These are phyloP conservation scores for Oidium heveae DNA, from an alignment of 2,329 filamentous ascomycete genomes.

Conservation along the genomic window DNA sequence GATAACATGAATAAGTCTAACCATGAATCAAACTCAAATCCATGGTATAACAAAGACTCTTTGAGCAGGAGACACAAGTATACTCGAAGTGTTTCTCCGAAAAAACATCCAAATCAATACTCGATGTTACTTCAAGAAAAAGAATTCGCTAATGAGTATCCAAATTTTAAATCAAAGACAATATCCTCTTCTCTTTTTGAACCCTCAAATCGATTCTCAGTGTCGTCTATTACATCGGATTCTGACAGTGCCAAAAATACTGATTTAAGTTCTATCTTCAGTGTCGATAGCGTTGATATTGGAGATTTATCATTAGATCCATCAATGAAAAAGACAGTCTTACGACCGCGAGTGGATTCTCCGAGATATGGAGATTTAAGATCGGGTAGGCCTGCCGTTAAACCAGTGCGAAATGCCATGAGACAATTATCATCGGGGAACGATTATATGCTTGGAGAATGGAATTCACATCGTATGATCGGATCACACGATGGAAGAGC, in stretches of 20 bases:
- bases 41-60: conserved; percentile 13
- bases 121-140: conserved; percentile 17
- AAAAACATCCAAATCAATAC: conserved; percentile 6
- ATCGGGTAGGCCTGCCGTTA: conserved; percentile 25
- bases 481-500: conserved; percentile 40
- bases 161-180: conserved; percentile 28
- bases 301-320: neutral
- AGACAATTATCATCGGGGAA: conserved; percentile 34
- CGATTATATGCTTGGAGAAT: conserved; percentile 17
- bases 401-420: conserved; percentile 17
- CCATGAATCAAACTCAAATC: neutral
- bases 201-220: neutral
- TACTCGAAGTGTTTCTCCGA: conserved; percentile 10
- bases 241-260: neutral
- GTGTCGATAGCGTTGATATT: conserved; percentile 20
- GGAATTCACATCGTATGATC: neutral
- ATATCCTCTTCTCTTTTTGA: conserved; percentile 2
- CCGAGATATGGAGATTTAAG: conserved; percentile 28
- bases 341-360: neutral
- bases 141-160: conserved; percentile 15
- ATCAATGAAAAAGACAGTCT: conserved; percentile 19
- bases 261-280: conserved; percentile 6
- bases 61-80: conserved; percentile 9
- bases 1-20: no score
- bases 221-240: neutral